These are phyloP conservation scores for Linnemannia hyalina DNA, from an alignment of 192 early-diverging fungal species.

Conservation along the genomic window DNA sequence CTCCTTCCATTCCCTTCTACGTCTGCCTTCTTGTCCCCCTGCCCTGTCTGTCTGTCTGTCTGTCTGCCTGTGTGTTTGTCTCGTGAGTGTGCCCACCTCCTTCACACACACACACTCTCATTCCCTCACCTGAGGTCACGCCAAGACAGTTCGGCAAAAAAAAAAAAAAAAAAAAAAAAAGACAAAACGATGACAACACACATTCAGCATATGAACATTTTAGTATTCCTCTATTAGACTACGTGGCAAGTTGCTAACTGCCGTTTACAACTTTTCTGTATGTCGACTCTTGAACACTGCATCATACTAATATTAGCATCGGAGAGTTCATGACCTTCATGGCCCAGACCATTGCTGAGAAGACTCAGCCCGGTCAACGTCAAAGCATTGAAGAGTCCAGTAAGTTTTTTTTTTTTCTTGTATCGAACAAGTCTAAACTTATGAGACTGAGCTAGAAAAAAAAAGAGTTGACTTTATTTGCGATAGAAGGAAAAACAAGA, in stretches of 20 bases:
- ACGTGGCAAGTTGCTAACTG: conserved; percentile 6
- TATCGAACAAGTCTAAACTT: not conserved
- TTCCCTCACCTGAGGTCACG: not conserved
- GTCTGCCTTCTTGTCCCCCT: not conserved
- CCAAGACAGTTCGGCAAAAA: not conserved
- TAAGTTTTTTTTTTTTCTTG: conserved; percentile 51
- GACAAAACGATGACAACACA: not conserved
- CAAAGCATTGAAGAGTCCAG: conserved; percentile 85
- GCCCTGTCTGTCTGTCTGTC: not conserved
- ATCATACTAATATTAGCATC: conserved; percentile 60
- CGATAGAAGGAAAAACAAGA: not conserved
- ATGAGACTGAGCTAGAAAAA: not conserved
- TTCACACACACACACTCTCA: not conserved
- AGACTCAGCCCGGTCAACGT: conserved; percentile 83
- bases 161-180: not conserved
- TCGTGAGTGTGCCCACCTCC: not conserved
- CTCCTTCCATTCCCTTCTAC: not conserved
- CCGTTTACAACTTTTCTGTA: not conserved
- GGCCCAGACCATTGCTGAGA: conserved; percentile 85
- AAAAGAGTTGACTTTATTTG: not conserved
- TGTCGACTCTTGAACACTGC: not conserved
- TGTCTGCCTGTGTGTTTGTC: not conserved
- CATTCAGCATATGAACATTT: not conserved
- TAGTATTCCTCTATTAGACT: not conserved
- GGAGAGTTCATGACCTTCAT: conserved; percentile 93